Evolutionary conservation across 805 yeast species (phyloP).

Genomic region (Wickerhamiella spandovensis): DNA sequence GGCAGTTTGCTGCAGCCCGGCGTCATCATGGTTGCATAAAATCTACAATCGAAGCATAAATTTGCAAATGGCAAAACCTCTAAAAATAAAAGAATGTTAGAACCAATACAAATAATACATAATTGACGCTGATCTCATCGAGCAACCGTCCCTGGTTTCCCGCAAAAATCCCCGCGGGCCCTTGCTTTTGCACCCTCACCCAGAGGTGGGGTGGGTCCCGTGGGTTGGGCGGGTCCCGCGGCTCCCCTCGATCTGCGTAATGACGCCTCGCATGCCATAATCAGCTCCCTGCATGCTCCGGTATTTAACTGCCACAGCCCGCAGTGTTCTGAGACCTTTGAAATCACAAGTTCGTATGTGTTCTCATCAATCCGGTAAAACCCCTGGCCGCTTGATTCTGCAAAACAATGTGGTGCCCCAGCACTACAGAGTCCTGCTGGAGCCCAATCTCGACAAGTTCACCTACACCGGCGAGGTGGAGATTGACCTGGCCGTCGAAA

Average conservation of each 20-base stretch:
- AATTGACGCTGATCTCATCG: background rate
- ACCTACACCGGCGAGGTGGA: constrained; percentile 24
- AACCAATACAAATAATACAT: too few relatives aligned
- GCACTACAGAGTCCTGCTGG: constrained; percentile 56
- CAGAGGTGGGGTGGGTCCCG: background rate
- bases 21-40: background rate
- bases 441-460: constrained; percentile 40
- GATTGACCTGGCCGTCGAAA: constrained; percentile 34
- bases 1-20: background rate
- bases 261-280: background rate
- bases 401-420: constrained; percentile 58
- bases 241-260: background rate
- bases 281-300: constrained; percentile 1
- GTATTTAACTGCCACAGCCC: background rate
- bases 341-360: background rate
- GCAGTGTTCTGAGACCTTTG: background rate
- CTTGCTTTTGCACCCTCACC: background rate
- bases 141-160: background rate
- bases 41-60: background rate
- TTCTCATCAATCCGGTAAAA: constrained; percentile 3
- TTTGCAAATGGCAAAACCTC: background rate
- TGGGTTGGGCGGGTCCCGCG: background rate
- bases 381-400: constrained; percentile 30
- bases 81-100: background rate
- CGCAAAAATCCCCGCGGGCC: background rate